Evolutionary conservation across 139 green algal species (phyloP).

Genomic region (Micractinium sp.): DNA sequence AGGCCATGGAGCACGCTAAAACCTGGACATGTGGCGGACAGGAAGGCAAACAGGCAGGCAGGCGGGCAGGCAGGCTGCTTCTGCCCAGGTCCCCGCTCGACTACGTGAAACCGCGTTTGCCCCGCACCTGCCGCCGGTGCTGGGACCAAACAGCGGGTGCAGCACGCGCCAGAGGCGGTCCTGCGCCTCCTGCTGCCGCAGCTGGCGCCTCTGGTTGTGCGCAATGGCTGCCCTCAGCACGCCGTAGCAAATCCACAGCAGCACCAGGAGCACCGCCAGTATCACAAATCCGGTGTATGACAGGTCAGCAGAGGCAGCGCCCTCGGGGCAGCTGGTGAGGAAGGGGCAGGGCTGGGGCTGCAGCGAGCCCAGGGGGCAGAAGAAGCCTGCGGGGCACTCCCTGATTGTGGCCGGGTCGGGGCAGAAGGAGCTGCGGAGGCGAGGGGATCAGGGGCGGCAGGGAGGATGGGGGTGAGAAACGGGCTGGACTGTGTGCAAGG

Average conservation of each 20-base stretch:
- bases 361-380: constrained; percentile 48
- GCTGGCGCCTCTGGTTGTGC: background rate
- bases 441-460: background rate
- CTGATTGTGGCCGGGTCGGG: constrained; percentile 28
- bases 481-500: background rate
- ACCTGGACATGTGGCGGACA: no score
- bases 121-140: background rate
- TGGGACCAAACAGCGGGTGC: constrained; percentile 34
- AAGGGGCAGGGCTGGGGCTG: constrained; percentile 47
- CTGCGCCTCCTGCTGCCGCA: constrained; percentile 30
- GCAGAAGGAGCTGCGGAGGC: constrained; percentile 50
- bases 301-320: constrained; percentile 36
- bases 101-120: no score
- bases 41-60: background rate
- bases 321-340: constrained; percentile 48
- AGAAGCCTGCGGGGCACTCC: constrained; percentile 49
- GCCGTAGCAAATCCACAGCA: constrained; percentile 10
- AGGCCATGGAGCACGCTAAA: no score
- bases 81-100: constrained; percentile 2
- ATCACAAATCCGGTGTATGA: constrained; percentile 46
- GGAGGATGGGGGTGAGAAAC: background rate
- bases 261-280: constrained; percentile 29
- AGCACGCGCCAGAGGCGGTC: constrained; percentile 44
- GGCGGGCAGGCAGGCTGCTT: background rate
- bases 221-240: background rate